phyloP scores from a whole-genome alignment of 345 rosid species.

The Conringia planisiliqua region DNA sequence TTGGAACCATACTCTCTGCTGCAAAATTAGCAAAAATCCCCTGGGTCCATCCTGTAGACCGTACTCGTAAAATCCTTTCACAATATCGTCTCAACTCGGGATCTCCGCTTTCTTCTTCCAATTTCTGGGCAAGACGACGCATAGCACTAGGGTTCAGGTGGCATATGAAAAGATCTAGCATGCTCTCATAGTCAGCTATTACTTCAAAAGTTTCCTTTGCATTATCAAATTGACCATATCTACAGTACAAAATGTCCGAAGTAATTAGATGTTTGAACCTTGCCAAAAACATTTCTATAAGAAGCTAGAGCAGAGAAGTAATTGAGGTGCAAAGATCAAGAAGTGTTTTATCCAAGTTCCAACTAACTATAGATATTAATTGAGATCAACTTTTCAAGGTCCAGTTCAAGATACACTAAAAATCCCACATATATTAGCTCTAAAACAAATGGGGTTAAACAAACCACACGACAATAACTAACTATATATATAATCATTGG shows the following conservation, averaged over 20 bases:
- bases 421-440: not conserved
- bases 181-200: constrained; percentile 86
- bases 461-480: not conserved
- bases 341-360: not conserved
- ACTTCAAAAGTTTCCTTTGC: constrained; percentile 99
- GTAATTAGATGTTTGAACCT: constrained; percentile 15
- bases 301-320: not conserved
- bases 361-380: not conserved
- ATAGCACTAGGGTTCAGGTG: constrained; percentile 99
- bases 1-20: constrained; percentile 98
- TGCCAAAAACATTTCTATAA: not conserved
- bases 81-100: constrained; percentile 86
- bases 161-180: constrained; percentile 94
- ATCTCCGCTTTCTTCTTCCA: constrained; percentile 90
- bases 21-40: constrained; percentile 99
- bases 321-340: not conserved
- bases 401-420: not conserved
- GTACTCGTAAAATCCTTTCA: constrained; percentile 86
- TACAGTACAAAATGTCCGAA: constrained; percentile 35
- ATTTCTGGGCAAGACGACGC: constrained; percentile 92
- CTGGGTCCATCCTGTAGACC: constrained; percentile 98
- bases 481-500: not conserved
- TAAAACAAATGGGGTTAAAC: not conserved
- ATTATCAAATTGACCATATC: constrained; percentile 94
- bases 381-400: constrained; percentile 1